Percentiles rank a stretch among this genome's conserved stretches.
Conservation (phyloP, 495 filamentous ascomycete genomes). For the Podospora conica region DNA sequence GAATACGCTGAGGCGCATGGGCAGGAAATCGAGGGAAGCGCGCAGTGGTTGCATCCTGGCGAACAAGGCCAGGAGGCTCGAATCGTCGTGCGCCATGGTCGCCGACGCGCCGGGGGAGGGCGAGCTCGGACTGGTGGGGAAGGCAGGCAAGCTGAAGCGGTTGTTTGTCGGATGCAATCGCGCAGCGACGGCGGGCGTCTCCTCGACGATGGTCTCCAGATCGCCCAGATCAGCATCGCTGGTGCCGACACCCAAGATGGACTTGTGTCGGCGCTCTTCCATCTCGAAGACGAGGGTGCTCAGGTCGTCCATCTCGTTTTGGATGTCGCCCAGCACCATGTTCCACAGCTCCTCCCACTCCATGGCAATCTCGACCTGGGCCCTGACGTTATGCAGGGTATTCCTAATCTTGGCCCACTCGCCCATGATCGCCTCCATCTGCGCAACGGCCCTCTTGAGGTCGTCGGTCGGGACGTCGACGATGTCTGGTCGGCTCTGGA, state of each 20-base stretch:
- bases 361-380: slow-evolving; percentile 92
- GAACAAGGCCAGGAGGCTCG: slow-evolving; percentile 76
- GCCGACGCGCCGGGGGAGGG: slow-evolving; percentile 49
- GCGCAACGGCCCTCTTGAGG: slow-evolving; percentile 62
- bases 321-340: slow-evolving; percentile 87
- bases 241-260: slow-evolving; percentile 52
- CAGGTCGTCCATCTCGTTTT: slow-evolving; percentile 79
- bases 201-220: slow-evolving; percentile 90
- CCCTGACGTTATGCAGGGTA: slow-evolving; percentile 70
- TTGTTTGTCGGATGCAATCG: slow-evolving; percentile 43
- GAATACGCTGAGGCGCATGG: slow-evolving; percentile 90
- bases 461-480: slow-evolving; percentile 58
- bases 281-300: slow-evolving; percentile 85
- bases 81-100: slow-evolving; percentile 67
- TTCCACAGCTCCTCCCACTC: slow-evolving; percentile 99
- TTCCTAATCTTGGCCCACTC: slow-evolving; percentile 77
- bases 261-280: slow-evolving; percentile 85
- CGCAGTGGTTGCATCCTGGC: slow-evolving; percentile 90
- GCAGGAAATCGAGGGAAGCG: slow-evolving; percentile 89
- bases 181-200: slow-evolving; percentile 56
- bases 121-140: slow-evolving; percentile 52
- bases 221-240: slow-evolving; percentile 73
- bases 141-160: slow-evolving; percentile 60
- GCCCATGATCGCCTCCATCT: slow-evolving; percentile 80
- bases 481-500: slow-evolving; percentile 78